Conservation (phyloP, 306 rosid species). For the Cyamopsis tetragonoloba region DNA sequence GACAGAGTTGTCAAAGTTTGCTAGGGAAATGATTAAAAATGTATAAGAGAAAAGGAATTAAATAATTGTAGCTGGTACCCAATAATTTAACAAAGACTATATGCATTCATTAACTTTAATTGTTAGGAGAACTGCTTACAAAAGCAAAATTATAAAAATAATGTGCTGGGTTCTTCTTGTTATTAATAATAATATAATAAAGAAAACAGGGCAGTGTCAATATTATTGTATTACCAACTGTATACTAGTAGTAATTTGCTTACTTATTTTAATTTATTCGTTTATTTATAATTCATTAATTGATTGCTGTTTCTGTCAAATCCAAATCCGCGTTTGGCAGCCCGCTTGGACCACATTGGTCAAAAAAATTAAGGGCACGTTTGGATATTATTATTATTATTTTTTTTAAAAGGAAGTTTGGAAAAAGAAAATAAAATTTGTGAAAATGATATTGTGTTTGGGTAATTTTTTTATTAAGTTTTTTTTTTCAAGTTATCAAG, state of each 20-base stretch:
- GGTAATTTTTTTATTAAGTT: no score
- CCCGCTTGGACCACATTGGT: constrained; percentile 13
- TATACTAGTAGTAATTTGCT: no score
- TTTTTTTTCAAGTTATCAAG: no score
- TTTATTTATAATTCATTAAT: background rate
- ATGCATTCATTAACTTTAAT: background rate
- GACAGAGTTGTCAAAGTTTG: background rate
- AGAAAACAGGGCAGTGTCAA: constrained; percentile 17
- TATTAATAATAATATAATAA: no score
- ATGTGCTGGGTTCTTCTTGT: background rate
- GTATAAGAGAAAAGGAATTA: background rate
- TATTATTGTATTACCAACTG: no score
- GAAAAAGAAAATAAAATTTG: no score
- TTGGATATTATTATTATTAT: no score
- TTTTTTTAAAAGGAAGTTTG: no score
- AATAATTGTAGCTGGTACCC: background rate
- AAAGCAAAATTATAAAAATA: background rate
- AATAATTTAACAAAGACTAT: background rate
- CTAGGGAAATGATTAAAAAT: background rate
- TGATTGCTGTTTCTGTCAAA: constrained; percentile 19
- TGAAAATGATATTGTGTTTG: no score
- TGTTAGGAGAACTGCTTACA: background rate
- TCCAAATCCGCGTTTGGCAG: constrained; percentile 12
- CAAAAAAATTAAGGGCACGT: background rate
- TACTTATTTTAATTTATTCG: constrained; percentile 7